Base-by-base conservation (phyloP, 495 filamentous ascomycete genomes). In the Neurospora sp. region DNA sequence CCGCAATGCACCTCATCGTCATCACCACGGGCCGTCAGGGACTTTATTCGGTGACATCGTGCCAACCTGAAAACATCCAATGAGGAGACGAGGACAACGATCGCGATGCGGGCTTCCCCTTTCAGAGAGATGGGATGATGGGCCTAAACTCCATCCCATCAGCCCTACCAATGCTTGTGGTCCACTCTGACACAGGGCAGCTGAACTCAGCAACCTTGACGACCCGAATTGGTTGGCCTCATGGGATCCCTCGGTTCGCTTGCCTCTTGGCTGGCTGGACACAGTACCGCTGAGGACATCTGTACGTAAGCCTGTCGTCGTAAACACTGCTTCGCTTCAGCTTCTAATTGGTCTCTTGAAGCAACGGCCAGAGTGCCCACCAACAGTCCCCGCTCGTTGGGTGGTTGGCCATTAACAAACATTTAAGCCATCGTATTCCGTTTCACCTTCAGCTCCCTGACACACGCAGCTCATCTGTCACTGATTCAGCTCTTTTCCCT, bases 131-230 rank as follows among this genome's bases (percentile, higher is more conserved):
- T 16, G 48, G 48, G 48, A 59, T 31, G 48, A 59, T 22, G 48
- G 48, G 5, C 22, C 48, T 31, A 46, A 38, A 70, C 69, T 53
- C 38, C 40, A 53, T 53, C 61, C 68, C 71, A 48, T 70, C 71
- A 73, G 71, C 71, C 71, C 71, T 73, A 73, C 35, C 41, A 39
- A 31, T 38, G 48, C 48, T 22, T 31, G 22, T 7, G 48, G 48
- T 31, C 53, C 53, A 61, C 53, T 61, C 53, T 31, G 53, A 61
- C 53, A 61, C 53, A 53, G n/a, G 46, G 20, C 46, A 53, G 46
- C 46, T 53, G 46, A 22, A 48, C 46, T 48, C 46, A 22, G n/a
- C 46, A 53, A 53, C 5, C 46, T 53, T 22, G 20, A 48, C 44
- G 44, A 20, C 44, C 44, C n/a, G n/a, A 48, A 48, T 22, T 48